Evolutionary conservation across 352 stramenopile species (phyloP), one percentile per base, ranked within the genome.

Genomic region (Phytophthora pluvialis): DNA sequence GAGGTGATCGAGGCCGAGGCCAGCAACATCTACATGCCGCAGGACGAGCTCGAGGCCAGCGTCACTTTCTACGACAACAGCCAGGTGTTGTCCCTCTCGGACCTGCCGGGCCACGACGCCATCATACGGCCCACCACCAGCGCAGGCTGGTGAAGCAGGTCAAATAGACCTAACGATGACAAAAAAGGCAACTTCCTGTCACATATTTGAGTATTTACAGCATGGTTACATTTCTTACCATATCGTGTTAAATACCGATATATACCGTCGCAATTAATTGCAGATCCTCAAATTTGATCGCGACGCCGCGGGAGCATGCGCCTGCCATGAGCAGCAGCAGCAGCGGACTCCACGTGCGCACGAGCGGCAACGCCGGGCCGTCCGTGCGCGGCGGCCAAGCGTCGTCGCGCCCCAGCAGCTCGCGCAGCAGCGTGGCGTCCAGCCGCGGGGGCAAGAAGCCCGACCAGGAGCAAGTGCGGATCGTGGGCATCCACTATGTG

Each of bases 401-500:
- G 21, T 31, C 48, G 35, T 49, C 72, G 29, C 57, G 46, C 12
- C 53, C 42, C 38, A 64, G 63, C 36, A 59, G 49, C 35, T 53
- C 9, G 7, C 46, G 43, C 29, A 50, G 61, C 36, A 65, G 59
- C 35, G n/a, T 75, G 39, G 61, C 60, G 29, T 70, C 64, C 44
- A 63, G 50, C 42, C 66, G 66, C 18, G 31, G 54, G 10, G 59
- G 55, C 28, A 78, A 68, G 60, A 74, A 68, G 52, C 36, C 49
- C 11, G 70, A 90, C 48, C 52, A 45, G 60, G 80, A 90, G 39
- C 70, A 80, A 61, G 78, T 86, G 53, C 83, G 85, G 21, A 59
- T 94, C 57, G 86, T 94, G 26, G 86, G 86, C 59, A 83, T 86
- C 13, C 76, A 89, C 55, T 94, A 92, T 36, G 86, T 94, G 68